Base-by-base conservation (phyloP, 345 rosid species). In the Citrus inodora region DNA sequence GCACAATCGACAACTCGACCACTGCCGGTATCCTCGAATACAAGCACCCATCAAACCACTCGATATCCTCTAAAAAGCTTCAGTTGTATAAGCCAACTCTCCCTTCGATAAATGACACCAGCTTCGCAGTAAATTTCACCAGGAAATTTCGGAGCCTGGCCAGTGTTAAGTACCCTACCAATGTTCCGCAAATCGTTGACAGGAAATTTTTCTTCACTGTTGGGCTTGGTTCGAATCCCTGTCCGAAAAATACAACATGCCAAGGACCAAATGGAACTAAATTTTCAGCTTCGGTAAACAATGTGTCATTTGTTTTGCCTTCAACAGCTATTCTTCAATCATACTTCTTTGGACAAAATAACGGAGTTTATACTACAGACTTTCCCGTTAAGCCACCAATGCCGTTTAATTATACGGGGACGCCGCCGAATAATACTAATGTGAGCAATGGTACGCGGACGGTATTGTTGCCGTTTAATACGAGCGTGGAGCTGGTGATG, bases 191-290 rank as follows among this genome's bases (percentile, higher is more conserved):
- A 62, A 53, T 11, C 1, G 84, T 79, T 7, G 86, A 88, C 79
- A 75, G 60, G 56, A 80, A 81, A 8, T 88, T 88, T 78, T 81
- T 72, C 80, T 88, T 88, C 84, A 80, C 89, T 0, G 78, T 84
- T 0, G 87, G 89, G 25, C 88, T 88, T 0, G 91, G 91, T 51
- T 75, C 86, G 3, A 69, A 0, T 56, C 87, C 89, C 0, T 88
- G 91, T 76, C 85, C 84, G 0, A 33, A 73, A 35, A 86, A 86
- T 79, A 75, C 78, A 21, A 86, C 85, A 13, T 86, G 91, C 55
- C 87, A 84, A 55, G 91, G 91, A 28, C 91, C 91, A 1, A 78
- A 81, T 3, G 71, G 83, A 19, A 84, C 85, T 66, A 88, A 78
- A 69, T 88, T 88, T 60, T 55, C 87, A 4, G 89, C 91, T 19